A percentile compares a stretch with the other conserved stretches of the same genome.
Conservation (phyloP, 2,329 filamentous ascomycete genomes). For the Chaetomiaceae sp. region DNA sequence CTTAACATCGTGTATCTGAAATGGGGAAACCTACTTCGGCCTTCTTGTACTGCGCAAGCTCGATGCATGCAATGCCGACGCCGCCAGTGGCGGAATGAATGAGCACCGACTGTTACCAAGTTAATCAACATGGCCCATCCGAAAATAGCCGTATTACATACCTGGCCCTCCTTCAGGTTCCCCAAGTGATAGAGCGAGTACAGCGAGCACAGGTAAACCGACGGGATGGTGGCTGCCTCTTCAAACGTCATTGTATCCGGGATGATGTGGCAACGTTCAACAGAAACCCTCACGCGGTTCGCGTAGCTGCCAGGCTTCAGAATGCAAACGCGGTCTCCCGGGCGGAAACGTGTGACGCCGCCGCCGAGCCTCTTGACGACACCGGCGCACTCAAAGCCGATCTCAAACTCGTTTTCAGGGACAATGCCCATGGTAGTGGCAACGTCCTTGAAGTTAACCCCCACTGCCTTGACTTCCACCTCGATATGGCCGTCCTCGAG, state of each 20-base stretch:
- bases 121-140: too few relatives aligned
- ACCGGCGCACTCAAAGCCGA: constrained; percentile 14
- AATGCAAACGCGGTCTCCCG: constrained; percentile 13
- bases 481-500: not conserved
- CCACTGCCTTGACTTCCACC: constrained; percentile 30
- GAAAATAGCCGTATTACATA: not conserved
- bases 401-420: constrained; percentile 13
- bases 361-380: constrained; percentile 4
- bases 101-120: constrained; percentile 19
- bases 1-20: too few relatives aligned
- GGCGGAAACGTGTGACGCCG: constrained; percentile 9
- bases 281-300: constrained; percentile 11
- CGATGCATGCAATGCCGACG: constrained; percentile 24
- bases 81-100: constrained; percentile 28
- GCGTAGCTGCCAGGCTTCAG: constrained; percentile 6
- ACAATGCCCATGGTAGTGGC: constrained; percentile 17
- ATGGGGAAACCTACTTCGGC: too few relatives aligned
- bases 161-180: constrained; percentile 24
- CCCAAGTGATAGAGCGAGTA: constrained; percentile 30
- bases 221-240: constrained; percentile 32
- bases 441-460: constrained; percentile 32
- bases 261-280: not conserved
- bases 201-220: constrained; percentile 30
- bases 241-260: constrained; percentile 3
- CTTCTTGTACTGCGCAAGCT: constrained; percentile 19